Evolutionary conservation across 2,329 filamentous ascomycete genomes (phyloP).

Genomic region (Neofusicoccum umdonicola): DNA sequence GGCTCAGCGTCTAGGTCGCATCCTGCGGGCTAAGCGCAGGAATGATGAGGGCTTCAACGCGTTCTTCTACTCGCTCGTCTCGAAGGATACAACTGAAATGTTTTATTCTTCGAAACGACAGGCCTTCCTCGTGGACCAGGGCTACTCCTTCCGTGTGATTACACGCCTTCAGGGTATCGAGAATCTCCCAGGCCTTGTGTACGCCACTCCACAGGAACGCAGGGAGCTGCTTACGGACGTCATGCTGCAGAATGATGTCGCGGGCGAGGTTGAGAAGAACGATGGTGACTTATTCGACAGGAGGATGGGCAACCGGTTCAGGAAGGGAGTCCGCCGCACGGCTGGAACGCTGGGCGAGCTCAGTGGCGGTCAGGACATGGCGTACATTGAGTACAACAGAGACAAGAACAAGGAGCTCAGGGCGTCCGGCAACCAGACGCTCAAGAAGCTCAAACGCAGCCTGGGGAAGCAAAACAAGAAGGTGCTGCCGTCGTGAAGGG

Average conservation of each 20-base stretch:
- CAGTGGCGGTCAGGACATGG: conserved; percentile 93
- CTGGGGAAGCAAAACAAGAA: conserved; percentile 14
- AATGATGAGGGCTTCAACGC: conserved; percentile 99
- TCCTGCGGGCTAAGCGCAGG: conserved; percentile 88
- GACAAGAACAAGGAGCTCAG: conserved; percentile 18
- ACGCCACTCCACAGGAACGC: conserved; percentile 73
- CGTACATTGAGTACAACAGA: conserved; percentile 56
- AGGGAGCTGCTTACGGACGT: conserved; percentile 87
- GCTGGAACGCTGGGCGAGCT: conserved; percentile 83
- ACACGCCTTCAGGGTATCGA: conserved; percentile 92
- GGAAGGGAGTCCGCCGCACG: conserved; percentile 68
- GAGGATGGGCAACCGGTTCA: conserved; percentile 42
- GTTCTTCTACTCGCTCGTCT: conserved; percentile 97
- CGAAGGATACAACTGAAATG: conserved; percentile 97
- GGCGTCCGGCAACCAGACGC: conserved; percentile 6
- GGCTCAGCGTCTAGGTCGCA: conserved; percentile 87
- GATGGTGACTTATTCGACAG: conserved; percentile 64
- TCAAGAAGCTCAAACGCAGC: conserved; percentile 16
- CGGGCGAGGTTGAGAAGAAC: conserved; percentile 67
- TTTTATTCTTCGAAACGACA: conserved; percentile 95
- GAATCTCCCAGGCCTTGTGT: conserved; percentile 74
- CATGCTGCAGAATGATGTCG: conserved; percentile 73
- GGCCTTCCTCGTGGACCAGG: conserved; percentile 95
- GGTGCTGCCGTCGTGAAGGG: not conserved
- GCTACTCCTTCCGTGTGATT: conserved; percentile 98